Evolutionary conservation across 306 rosid species (phyloP), one percentile per base, ranked within the genome.

Genomic region (Quercus variabilis): DNA sequence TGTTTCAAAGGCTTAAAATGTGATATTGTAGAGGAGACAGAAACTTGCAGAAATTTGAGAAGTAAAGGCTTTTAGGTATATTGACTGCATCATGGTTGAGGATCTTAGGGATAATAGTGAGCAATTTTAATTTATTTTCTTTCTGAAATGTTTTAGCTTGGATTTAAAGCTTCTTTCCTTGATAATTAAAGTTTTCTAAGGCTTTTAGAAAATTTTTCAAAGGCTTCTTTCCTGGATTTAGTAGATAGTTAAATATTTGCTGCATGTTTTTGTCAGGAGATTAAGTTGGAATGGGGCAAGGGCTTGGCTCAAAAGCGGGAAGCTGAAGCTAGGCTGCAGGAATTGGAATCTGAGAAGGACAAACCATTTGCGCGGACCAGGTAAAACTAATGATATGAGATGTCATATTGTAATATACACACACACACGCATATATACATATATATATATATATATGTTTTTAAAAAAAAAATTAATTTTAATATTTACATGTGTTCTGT

Each of bases 251-350:
- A 75, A 75, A 58, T 41, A 67, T 23, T 52, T 78, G 67, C 76
- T 60, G 21, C 71, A 20, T 80, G 20, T 74, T 56, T 84, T 86
- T 74, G 74, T 58, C 78, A 92, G 97, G 99, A 92, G 85, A 91
- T 46, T 54, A 88, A 85, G 78, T 86, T 92, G 85, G 97, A 95
- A 88, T 95, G 97, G 97, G 97, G 97, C 55, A 95, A 91, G 84
- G 99, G 98, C 71, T 88, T 95, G 85, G 92, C 99, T 81, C 99
- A 90, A 87, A 95, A 91, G 90, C 87, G 96, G 88, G 98, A 95
- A 86, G 94, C 87, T 74, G 98, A 95, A 83, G 92, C 89, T 67
- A 91, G 71, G 82, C 75, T 86, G 41, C 84, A 91, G 87, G 99
- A 91, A 79, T 83, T 92, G 80, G 92, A 95, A 86, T 86, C 78